Evolutionary conservation across 495 filamentous ascomycete genomes (phyloP), one percentile per base, ranked within the genome.

Genomic region (Penicillium salamii): DNA sequence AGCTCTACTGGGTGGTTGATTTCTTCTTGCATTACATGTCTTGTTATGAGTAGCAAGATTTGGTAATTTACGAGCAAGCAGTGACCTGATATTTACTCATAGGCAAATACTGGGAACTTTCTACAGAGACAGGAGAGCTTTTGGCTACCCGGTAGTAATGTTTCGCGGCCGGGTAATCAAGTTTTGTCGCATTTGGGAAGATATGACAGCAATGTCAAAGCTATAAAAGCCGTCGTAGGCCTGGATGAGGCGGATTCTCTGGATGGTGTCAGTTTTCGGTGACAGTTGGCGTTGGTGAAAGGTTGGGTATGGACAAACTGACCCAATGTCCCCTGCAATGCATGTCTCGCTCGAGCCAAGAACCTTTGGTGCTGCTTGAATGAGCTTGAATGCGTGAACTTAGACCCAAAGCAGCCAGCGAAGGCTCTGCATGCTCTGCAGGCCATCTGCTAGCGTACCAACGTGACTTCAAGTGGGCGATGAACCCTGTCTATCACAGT

Each of bases 101-200:
- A 4, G 24, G 24, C 24, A 9, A 28, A 5, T 28, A 28, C 24
- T 28, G 24, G 5, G 12, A 12, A 32, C 29, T 32, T 32, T 8
- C 29, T 32, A 26, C 15, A 1, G 33, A 20, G 20, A 7, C 15
- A 14, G 20, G 31, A n/a, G n/a, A 18, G 20, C 20, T 7, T 33
- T 7, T 44, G 42, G 13, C 41, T 23, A 20, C 24, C 15, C 18
- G 41, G 41, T 14, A 33, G 18, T 4, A 28, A 7, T 17, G 6
- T 5, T 34, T 2, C 12, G 18, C 14, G 3, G 15, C n/a, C 33
- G 24, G 21, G 23, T 33, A n/a, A 20, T 17, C 2, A 17, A 26
- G n/a, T 15, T 39, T 38, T 38, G 46, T 48, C 46, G 46, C 36
- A 24, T 48, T 40, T 33, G 46, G 46, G 28, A 40, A 12, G n/a